Percentiles rank a stretch among this genome's conserved stretches.
These are phyloP conservation scores for Phytophthora parvispora DNA, from an alignment of 352 stramenopile genomes.

Conservation along the genomic window DNA sequence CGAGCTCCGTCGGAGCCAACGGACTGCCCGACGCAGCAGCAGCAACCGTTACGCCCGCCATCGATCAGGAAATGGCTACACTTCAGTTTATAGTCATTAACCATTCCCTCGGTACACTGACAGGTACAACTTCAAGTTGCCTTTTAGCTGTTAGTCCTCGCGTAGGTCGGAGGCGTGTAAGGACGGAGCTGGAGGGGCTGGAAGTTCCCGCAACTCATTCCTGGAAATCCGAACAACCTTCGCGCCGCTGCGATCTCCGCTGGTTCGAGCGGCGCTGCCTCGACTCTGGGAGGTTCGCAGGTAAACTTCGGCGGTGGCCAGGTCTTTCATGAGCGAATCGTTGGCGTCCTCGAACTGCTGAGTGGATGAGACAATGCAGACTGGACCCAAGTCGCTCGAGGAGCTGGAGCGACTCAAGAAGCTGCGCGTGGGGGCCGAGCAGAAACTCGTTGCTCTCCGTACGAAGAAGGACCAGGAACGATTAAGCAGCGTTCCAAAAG, in stretches of 20 bases:
- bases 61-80: slow-evolving; percentile 26
- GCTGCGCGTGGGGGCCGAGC: slow-evolving; percentile 69
- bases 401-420: slow-evolving; percentile 80
- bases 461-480: slow-evolving; percentile 53
- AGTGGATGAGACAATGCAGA: slow-evolving; percentile 62
- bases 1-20: slow-evolving; percentile 63
- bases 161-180: slow-evolving; percentile 35
- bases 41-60: too few relatives aligned
- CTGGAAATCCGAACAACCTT: slow-evolving; percentile 75
- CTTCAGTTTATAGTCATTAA: neutral
- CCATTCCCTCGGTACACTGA: slow-evolving; percentile 21
- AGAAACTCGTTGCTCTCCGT: slow-evolving; percentile 62
- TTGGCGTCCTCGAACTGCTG: slow-evolving; percentile 84
- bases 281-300: slow-evolving; percentile 62
- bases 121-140: slow-evolving; percentile 20
- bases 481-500: slow-evolving; percentile 53
- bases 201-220: slow-evolving; percentile 72
- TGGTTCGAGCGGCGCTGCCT: slow-evolving; percentile 25
- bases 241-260: slow-evolving; percentile 20
- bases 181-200: slow-evolving; percentile 33
- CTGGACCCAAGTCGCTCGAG: slow-evolving; percentile 63
- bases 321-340: slow-evolving; percentile 79
- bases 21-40: slow-evolving; percentile 14
- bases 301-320: slow-evolving; percentile 79
- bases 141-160: slow-evolving; percentile 8